phyloP scores from a whole-genome alignment of 2,329 filamentous ascomycete species.

The Knufia petricola region DNA sequence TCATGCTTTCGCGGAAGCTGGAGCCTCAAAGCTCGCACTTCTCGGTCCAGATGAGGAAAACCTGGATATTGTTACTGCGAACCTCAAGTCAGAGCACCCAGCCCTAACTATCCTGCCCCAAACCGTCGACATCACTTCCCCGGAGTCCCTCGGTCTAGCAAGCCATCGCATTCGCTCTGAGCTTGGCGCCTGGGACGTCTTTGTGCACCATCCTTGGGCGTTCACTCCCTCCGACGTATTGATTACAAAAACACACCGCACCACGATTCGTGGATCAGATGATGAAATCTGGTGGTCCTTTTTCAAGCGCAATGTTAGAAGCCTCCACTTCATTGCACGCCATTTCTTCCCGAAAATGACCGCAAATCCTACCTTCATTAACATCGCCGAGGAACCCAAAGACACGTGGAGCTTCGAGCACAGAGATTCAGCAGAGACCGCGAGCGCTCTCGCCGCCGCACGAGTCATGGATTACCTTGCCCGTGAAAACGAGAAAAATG shows the following conservation, averaged over 20 bases:
- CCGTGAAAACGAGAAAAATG: conserved; percentile 29
- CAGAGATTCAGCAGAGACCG: conserved; percentile 30
- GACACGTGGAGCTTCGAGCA: conserved; percentile 2
- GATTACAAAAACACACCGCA: too few relatives aligned
- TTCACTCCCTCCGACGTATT: neutral
- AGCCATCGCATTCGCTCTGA: conserved; percentile 26
- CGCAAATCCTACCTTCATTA: conserved; percentile 23
- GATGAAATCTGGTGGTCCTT: conserved; percentile 34
- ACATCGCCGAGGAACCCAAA: conserved; percentile 25
- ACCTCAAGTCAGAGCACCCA: conserved; percentile 14
- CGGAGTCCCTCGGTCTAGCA: conserved; percentile 29
- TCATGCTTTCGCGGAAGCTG: neutral
- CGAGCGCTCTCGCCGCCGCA: conserved; percentile 35
- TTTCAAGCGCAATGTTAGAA: conserved; percentile 42
- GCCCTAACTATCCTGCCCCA: conserved; percentile 31
- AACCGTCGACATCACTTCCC: conserved; percentile 35
- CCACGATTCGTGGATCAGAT: conserved; percentile 28
- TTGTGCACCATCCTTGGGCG: conserved; percentile 28
- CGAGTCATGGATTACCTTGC: conserved; percentile 37
- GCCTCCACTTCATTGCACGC: conserved; percentile 25
- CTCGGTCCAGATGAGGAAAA: conserved; percentile 4
- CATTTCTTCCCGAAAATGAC: conserved; percentile 34
- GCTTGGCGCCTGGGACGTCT: conserved; percentile 34
- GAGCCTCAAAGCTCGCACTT: conserved; percentile 3
- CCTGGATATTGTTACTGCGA: conserved; percentile 27